Evolutionary conservation across 108 stramenopile genomes (phyloP), one percentile per base, ranked within the genome.

Genomic region (Fistulifera solaris): DNA sequence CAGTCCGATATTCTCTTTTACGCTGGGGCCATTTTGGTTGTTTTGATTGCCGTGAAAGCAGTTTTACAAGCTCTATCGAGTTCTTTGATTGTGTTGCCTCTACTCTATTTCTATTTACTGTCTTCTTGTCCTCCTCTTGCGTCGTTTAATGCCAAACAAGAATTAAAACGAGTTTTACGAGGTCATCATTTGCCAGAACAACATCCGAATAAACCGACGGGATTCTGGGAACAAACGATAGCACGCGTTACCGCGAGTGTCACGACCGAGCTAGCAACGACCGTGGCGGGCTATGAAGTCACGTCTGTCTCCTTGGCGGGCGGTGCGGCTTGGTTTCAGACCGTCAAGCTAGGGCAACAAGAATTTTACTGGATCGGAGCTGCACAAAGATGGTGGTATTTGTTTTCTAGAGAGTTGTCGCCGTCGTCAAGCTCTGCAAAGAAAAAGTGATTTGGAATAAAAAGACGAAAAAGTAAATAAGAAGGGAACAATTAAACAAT

Each of bases 1-100:
- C 64, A 45, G 67, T 96, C 11, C 94, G 87, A 82, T 93, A 96
- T 62, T 93, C 93, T 35, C 31, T 35, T 35, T 35, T 35, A 35
- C 31, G 31, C 31, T 8, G 31, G 31, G 8, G 78, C 86, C 8
- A 93, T 93, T 1, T 79, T 93, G 18, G 40, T 89, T 7, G 87
- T 87, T 10, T 66, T 91, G 24, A 62, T 77, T 48, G 89, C 87
- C 8, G 89, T 87, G 10, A 48, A 66, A 22, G 67, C 31, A 35
- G 8, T 35, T 35, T 35, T 27, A n/a, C 27, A 23, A 28, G 18
- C 56, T 2, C 22, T 40, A 1, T 19, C 8, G 10, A 17, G 21
- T 43, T 22, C 42, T 6, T 43, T 45, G 18, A 43, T 80, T 15
- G 59, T 67, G 1, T 26, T 82, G 1, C 82, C 88, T 5, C 16